A percentile compares a stretch with the other conserved stretches of the same genome.
Conservation (phyloP, 1,284 basidiomycete genomes). For the Ganoderma multipileum region DNA sequence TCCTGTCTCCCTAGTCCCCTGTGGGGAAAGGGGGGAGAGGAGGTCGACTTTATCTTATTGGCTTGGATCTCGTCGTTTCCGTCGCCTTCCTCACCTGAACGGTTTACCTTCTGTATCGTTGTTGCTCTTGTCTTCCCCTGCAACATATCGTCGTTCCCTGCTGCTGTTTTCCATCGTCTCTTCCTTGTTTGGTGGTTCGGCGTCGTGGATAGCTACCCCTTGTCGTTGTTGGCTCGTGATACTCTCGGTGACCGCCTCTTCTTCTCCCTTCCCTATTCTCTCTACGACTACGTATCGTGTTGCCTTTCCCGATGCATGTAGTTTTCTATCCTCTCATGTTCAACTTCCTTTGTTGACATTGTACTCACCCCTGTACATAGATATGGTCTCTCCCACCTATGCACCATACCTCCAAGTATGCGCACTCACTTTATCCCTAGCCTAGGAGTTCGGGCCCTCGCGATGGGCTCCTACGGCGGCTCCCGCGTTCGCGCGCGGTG, state of each 20-base stretch:
- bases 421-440: slow-evolving; percentile 15
- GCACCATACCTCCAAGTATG: slow-evolving; percentile 23
- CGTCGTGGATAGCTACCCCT: slow-evolving; percentile 29
- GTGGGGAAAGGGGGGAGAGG: slow-evolving; percentile 37
- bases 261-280: too few relatives aligned
- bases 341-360: slow-evolving; percentile 20
- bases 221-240: slow-evolving; percentile 26
- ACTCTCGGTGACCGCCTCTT: slow-evolving; percentile 24
- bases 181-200: slow-evolving; percentile 16
- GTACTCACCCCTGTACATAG: slow-evolving; percentile 31
- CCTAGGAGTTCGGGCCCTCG: slow-evolving; percentile 13
- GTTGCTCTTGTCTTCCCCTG: slow-evolving; percentile 24
- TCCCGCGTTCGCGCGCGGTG: slow-evolving; percentile 3
- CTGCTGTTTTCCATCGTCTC: slow-evolving; percentile 8
- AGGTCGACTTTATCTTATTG: slow-evolving; percentile 25
- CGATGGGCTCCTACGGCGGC: slow-evolving; percentile 18
- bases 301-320: slow-evolving; percentile 13
- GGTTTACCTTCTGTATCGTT: slow-evolving; percentile 28
- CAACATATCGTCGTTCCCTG: slow-evolving; percentile 18
- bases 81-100: slow-evolving; percentile 23
- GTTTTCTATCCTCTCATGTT: slow-evolving; percentile 5
- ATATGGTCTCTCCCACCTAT: slow-evolving; percentile 19
- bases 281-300: slow-evolving; percentile 10
- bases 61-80: slow-evolving; percentile 23
- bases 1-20: slow-evolving; percentile 37